Base-by-base conservation (phyloP, 805 yeast species). In the Hanseniaspora mollemarum region DNA sequence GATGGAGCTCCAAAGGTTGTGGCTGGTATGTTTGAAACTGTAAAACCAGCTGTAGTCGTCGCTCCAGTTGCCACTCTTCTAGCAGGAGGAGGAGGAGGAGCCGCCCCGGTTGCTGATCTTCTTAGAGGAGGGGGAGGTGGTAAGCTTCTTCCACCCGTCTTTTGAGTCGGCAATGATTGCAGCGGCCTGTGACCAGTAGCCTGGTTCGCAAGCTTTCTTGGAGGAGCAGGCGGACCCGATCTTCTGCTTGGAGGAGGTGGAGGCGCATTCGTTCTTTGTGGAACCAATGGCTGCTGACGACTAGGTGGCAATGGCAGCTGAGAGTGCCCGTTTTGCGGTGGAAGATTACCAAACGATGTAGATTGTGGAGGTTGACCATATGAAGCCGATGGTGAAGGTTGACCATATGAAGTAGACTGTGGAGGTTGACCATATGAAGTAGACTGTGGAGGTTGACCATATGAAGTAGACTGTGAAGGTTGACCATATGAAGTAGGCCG, bases 291-390 rank as follows among this genome's bases (percentile, higher is more conserved):
- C 16, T 25, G 57, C 32, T 56, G 41, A 10, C 49, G 29, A 28
- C 54, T 49, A n/a, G 45, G 37, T 22, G 54, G 56, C 49, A 43
- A 53, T n/a, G n/a, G n/a, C n/a, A n/a, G n/a, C n/a, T n/a, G n/a
- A n/a, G n/a, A n/a, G n/a, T n/a, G n/a, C n/a, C n/a, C n/a, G 56
- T 40, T 44, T 29, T 62, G 63, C 10, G 59, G 62, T 4, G 53
- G 51, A 40, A 43, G 55, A 16, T 44, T 48, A 2, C 54, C 46
- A 24, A 45, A 16, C 13, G 43, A 49, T 39, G 59, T 55, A 29
- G 57, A 57, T 19, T 59, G 60, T 21, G 60, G 61, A 3, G 58
- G 59, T 24, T 59, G 59, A 5, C 57, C 58, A 18, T 58, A 56
- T 29, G 55, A 52, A 15, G 50, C 45, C 10, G 35, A 22, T 3